Evolutionary conservation across 768 basidiomycete species (phyloP), one percentile per base, ranked within the genome.

Genomic region (Leccinellum albellum): DNA sequence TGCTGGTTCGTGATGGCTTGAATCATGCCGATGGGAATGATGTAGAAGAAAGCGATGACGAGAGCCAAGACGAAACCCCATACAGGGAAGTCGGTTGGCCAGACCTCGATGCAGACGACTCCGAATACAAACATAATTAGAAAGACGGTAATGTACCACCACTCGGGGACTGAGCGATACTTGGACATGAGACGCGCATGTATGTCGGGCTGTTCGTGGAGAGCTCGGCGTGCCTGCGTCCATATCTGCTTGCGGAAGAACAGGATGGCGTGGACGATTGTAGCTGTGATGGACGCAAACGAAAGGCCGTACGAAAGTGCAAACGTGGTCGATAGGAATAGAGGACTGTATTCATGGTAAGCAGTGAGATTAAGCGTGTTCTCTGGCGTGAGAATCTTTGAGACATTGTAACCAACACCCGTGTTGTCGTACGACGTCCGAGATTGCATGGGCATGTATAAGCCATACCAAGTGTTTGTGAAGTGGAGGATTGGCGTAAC

Each of bases 1-100:
- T 89, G 86, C 64, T 88, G 85, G 69, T 91, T 91, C 29, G 89
- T 91, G 61, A 90, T 82, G 1, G 88, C 88, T 63, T 89, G 85
- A 58, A 91, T 89, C 82, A 76, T 73, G 61, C 87, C 89, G 54
- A 87, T 83, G 13, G 92, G 92, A 48, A 94, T 82, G 56, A 87
- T 79, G 63, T 91, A 92, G 62, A 87, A 66, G 61, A 75, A 79
- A 0, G 82, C 73, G 29, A 83, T 75, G 28, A 75, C 5, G 29
- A 80, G 65, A 4, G 73, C 59, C 26, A 79, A 51, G 40, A 80
- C 64, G 60, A 79, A 78, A 6, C 74, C 78, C 78, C 79, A 79
- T 17, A 77, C 74, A 14, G 64, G 69, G 56, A 74, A 66, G 29
- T 77, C 68, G 13, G 86, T 81, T n/a, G 82, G 79, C 85, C 85